These are phyloP conservation scores for Candida lessepsii DNA, from an alignment of 805 yeast species.

Conservation along the genomic window DNA sequence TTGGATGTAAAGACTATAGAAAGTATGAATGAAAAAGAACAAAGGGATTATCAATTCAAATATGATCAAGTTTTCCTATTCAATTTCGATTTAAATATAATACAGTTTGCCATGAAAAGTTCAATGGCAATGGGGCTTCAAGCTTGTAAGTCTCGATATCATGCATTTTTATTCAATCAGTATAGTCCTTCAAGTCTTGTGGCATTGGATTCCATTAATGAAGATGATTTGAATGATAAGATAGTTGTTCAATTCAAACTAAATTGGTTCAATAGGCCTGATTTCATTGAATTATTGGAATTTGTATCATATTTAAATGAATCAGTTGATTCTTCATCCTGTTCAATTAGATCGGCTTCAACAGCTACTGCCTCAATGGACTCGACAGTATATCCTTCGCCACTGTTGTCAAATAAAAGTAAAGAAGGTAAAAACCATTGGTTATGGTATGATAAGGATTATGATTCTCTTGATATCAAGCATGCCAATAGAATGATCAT, in stretches of 20 bases:
- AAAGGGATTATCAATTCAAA: slow-evolving; percentile 8
- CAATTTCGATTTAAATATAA: slow-evolving; percentile 14
- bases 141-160: slow-evolving; percentile 25
- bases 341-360: slow-evolving; percentile 3
- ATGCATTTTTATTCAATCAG: slow-evolving; percentile 19
- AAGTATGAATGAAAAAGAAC: slow-evolving; percentile 12
- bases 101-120: slow-evolving; percentile 22
- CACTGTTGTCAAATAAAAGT: neutral
- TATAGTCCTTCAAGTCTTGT: slow-evolving; percentile 9
- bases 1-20: slow-evolving; percentile 16
- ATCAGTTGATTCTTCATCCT: neutral
- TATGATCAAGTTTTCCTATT: slow-evolving; percentile 25
- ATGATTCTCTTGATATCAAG: slow-evolving; percentile 17
- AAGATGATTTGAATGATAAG: slow-evolving; percentile 13
- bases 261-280: slow-evolving; percentile 14
- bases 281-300: slow-evolving; percentile 10
- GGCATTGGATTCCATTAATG: slow-evolving; percentile 3
- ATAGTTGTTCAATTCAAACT: slow-evolving; percentile 13
- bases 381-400: slow-evolving; percentile 5
- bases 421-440: slow-evolving; percentile 17
- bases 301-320: slow-evolving; percentile 9
- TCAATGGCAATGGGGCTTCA: slow-evolving; percentile 27
- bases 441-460: slow-evolving; percentile 34
- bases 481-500: slow-evolving; percentile 23
- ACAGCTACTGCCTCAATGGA: neutral